Conservation (phyloP, 306 rosid genomes). For the Malus sylvestris region DNA sequence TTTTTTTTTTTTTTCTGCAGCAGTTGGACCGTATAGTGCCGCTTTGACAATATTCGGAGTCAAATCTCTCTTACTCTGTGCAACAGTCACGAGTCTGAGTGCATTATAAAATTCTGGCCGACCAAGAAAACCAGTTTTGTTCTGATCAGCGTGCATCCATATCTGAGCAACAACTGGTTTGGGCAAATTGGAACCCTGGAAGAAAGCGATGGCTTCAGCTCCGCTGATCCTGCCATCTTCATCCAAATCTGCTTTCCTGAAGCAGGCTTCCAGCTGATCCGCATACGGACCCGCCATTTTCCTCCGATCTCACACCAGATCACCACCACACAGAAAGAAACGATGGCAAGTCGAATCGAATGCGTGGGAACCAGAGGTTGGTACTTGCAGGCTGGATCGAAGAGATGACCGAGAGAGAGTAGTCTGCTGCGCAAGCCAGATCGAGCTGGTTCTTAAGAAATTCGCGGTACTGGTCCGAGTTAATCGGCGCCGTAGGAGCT, state of each 20-base stretch:
- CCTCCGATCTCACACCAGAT: conserved; percentile 4
- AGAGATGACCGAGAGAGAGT: neutral
- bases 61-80: conserved; percentile 88
- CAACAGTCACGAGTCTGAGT: conserved; percentile 85
- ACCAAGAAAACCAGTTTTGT: conserved; percentile 81
- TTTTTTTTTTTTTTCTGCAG: conserved; percentile 22
- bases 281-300: conserved; percentile 41
- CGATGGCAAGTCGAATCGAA: neutral
- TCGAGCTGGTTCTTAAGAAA: too few species aligned
- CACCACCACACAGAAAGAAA: neutral
- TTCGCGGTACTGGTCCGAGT: too few species aligned
- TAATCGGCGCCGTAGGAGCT: too few species aligned
- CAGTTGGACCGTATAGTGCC: conserved; percentile 78
- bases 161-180: conserved; percentile 87
- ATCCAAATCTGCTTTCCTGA: conserved; percentile 85
- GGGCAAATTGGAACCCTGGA: conserved; percentile 76
- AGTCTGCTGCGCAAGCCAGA: too few species aligned
- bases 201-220: conserved; percentile 80
- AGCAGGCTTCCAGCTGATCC: conserved; percentile 83
- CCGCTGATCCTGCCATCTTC: conserved; percentile 97
- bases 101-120: conserved; percentile 84
- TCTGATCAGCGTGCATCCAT: conserved; percentile 92
- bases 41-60: conserved; percentile 87
- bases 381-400: neutral
- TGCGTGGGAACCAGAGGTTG: neutral